Percentiles rank a stretch among this genome's conserved stretches.
Evolutionary conservation across 2,329 filamentous ascomycete genomes (phyloP).

Genomic region (Fusarium sp.): DNA sequence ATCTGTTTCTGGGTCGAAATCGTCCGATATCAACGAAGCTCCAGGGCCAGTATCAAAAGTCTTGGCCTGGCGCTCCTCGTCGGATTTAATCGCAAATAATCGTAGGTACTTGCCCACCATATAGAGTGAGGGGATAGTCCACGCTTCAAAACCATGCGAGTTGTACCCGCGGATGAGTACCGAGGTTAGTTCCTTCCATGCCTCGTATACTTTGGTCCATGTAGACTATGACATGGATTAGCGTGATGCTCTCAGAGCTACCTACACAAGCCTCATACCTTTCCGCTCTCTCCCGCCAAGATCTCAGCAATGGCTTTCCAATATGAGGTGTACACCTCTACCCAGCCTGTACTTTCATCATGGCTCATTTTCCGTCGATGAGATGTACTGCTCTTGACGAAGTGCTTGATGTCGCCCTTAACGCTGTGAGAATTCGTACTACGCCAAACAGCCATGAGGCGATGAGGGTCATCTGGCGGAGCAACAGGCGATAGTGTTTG

Average conservation of each 20-base stretch:
- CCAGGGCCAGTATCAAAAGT: conserved; percentile 49
- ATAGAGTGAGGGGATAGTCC: conserved; percentile 93
- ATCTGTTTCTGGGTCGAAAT: conserved; percentile 78
- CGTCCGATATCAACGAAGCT: conserved; percentile 73
- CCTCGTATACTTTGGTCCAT: conserved; percentile 84
- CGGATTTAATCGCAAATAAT: conserved; percentile 89
- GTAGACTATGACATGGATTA: conserved; percentile 56
- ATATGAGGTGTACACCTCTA: conserved; percentile 82
- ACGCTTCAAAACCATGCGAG: conserved; percentile 79
- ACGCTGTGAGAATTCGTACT: conserved; percentile 73
- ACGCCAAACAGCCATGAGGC: conserved; percentile 75
- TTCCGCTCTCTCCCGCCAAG: conserved; percentile 59
- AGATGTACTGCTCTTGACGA: conserved; percentile 70
- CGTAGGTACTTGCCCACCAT: conserved; percentile 86
- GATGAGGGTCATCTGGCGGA: conserved; percentile 68
- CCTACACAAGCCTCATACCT: conserved; percentile 41
- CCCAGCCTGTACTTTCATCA: conserved; percentile 81
- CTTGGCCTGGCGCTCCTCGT: conserved; percentile 68
- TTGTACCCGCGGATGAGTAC: conserved; percentile 83
- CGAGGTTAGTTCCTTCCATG: conserved; percentile 87
- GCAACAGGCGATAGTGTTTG: conserved; percentile 77
- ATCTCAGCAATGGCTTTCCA: conserved; percentile 85
- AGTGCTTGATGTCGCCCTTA: conserved; percentile 75
- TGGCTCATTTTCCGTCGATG: conserved; percentile 64
- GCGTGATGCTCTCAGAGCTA: neutral